Percentiles rank a stretch among this genome's conserved stretches.
These are phyloP conservation scores for Pouteria campechiana DNA, from an alignment of 179 eudicot species.

Conservation along the genomic window DNA sequence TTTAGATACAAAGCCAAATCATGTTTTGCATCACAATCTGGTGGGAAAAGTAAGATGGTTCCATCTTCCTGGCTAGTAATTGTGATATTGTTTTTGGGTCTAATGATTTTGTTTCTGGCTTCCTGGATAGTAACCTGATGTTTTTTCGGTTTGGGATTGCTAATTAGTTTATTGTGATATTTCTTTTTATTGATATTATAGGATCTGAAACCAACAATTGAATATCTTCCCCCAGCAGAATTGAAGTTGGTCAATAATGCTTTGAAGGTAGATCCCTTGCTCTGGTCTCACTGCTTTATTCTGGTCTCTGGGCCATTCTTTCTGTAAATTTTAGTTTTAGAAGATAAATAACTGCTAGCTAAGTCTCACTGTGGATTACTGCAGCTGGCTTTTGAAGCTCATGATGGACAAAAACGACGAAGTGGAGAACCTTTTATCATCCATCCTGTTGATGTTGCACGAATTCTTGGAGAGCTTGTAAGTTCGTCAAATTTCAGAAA, in stretches of 20 bases:
- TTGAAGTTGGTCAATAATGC: slow-evolving; percentile 65
- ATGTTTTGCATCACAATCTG: background rate
- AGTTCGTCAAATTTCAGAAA: slow-evolving; percentile 18
- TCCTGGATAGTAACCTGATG: background rate
- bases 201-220: slow-evolving; percentile 73
- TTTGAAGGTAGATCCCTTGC: slow-evolving; percentile 48
- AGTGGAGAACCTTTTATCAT: slow-evolving; percentile 97
- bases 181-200: slow-evolving; percentile 22
- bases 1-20: too few relatives aligned
- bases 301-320: too few relatives aligned
- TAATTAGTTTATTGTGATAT: slow-evolving; percentile 1
- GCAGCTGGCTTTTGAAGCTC: slow-evolving; percentile 97
- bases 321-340: slow-evolving; percentile 2
- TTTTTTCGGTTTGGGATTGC: background rate
- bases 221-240: slow-evolving; percentile 68
- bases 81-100: background rate
- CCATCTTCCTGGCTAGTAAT: too few relatives aligned
- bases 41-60: background rate
- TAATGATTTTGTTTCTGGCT: background rate
- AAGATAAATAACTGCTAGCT: background rate
- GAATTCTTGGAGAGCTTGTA: slow-evolving; percentile 92
- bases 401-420: slow-evolving; percentile 92
- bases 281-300: background rate
- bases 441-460: slow-evolving; percentile 98
- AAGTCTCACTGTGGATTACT: slow-evolving; percentile 12